Conservation (phyloP, 805 yeast genomes). For the Metschnikowia sp. region DNA sequence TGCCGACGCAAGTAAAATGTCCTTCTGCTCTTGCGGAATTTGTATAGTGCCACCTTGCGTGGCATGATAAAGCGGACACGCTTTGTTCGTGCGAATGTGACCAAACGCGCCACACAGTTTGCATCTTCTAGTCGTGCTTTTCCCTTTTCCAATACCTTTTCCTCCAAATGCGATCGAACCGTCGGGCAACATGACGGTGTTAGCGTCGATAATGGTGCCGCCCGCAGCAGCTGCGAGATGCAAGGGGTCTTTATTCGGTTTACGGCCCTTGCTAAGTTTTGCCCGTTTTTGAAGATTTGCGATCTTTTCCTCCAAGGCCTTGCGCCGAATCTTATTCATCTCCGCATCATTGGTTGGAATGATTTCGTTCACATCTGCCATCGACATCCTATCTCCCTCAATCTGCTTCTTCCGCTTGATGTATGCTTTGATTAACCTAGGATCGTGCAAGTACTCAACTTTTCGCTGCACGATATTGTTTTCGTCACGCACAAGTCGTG, state of each 20-base stretch:
- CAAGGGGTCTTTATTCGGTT: constrained; percentile 30
- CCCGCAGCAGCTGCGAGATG: constrained; percentile 43
- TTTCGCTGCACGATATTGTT: constrained; percentile 83
- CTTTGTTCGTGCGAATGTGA: constrained; percentile 85
- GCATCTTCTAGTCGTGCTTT: constrained; percentile 76
- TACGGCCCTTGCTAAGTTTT: constrained; percentile 46
- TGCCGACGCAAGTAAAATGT: constrained; percentile 16
- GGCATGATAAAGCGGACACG: constrained; percentile 77
- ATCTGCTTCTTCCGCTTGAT: constrained; percentile 65
- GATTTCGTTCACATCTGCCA: constrained; percentile 68
- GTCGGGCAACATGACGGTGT: constrained; percentile 42
- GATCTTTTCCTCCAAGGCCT: constrained; percentile 74
- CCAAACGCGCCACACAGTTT: constrained; percentile 95
- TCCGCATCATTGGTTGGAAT: constrained; percentile 81
- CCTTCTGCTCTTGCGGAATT: constrained; percentile 19
- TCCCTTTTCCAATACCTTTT: constrained; percentile 72
- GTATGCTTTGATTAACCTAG: constrained; percentile 82
- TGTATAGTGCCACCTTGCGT: constrained; percentile 29
- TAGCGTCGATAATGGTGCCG: constrained; percentile 41
- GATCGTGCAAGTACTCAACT: constrained; percentile 76
- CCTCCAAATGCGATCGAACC: constrained; percentile 50
- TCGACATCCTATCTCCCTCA: constrained; percentile 51
- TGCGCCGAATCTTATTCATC: constrained; percentile 70
- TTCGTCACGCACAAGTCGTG: constrained; percentile 76
- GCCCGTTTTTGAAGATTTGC: constrained; percentile 78